These are phyloP conservation scores for Oryza glumipatula DNA, from an alignment of 176 grass and related monocot genomes.

Conservation along the genomic window DNA sequence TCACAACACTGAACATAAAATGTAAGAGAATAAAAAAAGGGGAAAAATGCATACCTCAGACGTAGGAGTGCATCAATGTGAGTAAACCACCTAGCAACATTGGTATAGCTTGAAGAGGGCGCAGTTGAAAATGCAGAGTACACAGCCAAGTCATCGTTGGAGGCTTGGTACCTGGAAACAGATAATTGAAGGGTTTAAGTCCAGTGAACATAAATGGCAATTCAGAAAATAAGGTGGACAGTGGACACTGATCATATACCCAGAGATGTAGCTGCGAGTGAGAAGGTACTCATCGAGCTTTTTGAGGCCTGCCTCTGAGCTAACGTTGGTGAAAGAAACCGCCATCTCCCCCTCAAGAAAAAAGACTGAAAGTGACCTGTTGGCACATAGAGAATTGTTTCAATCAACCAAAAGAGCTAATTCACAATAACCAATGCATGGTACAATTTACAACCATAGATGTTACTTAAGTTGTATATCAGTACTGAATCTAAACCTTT, in stretches of 20 bases:
- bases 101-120: constrained; percentile 67
- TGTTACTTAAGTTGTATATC: not conserved
- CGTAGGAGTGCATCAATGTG: constrained; percentile 96
- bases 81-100: constrained; percentile 78
- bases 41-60: constrained; percentile 53
- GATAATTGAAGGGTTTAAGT: not conserved
- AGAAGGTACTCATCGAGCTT: constrained; percentile 90
- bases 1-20: not conserved
- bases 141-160: constrained; percentile 94
- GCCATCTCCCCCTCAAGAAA: constrained; percentile 62
- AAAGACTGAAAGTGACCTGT: constrained; percentile 4
- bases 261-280: constrained; percentile 82
- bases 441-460: not conserved
- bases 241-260: constrained; percentile 41
- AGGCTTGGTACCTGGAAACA: constrained; percentile 77
- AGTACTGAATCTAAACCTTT: not conserved
- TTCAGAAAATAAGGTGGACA: not conserved
- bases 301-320: constrained; percentile 68
- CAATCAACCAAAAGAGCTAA: not conserved
- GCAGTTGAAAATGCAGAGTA: constrained; percentile 51
- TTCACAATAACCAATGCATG: not conserved
- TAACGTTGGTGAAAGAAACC: constrained; percentile 61
- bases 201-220: not conserved
- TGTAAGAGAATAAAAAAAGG: not conserved
- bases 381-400: not conserved